These are phyloP conservation scores for Globisporangium middletonii DNA, from an alignment of 352 stramenopile genomes.

Conservation along the genomic window DNA sequence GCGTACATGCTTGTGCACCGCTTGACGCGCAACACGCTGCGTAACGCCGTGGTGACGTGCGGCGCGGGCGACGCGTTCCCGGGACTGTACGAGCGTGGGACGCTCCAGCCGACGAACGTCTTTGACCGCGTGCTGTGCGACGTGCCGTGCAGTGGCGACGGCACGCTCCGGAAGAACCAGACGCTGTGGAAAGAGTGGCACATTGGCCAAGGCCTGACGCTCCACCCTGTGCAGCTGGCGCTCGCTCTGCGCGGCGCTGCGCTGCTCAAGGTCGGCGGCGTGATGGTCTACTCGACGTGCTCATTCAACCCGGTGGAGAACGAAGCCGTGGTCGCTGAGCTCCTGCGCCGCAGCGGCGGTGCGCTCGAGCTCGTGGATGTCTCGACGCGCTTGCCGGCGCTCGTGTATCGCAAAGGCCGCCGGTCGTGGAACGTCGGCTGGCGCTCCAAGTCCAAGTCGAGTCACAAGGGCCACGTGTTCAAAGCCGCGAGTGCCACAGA, in stretches of 20 bases:
- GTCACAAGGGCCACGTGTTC: constrained; percentile 73
- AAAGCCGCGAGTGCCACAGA: constrained; percentile 12
- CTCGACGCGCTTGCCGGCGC: constrained; percentile 43
- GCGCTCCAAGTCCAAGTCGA: constrained; percentile 86
- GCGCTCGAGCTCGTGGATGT: constrained; percentile 90
- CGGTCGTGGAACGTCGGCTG: constrained; percentile 71
- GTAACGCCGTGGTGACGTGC: constrained; percentile 89
- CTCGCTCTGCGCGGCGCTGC: constrained; percentile 90
- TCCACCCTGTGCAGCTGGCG: constrained; percentile 92
- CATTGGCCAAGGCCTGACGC: constrained; percentile 82
- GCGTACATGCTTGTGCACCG: constrained; percentile 98
- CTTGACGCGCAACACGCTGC: constrained; percentile 76
- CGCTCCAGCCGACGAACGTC: constrained; percentile 62
- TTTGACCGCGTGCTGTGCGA: constrained; percentile 99
- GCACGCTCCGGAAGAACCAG: constrained; percentile 97
- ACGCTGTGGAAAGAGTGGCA: constrained; percentile 93
- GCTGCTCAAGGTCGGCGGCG: constrained; percentile 86
- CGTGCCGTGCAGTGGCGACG: constrained; percentile 97
- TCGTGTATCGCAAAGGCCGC: constrained; percentile 47
- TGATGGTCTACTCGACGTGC: constrained; percentile 96
- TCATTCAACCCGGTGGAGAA: constrained; percentile 99
- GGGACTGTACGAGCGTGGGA: constrained; percentile 60
- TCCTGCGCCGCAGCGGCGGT: constrained; percentile 86
- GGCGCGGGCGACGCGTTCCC: constrained; percentile 92
- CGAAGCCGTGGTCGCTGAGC: constrained; percentile 95